A percentile compares a stretch with the other conserved stretches of the same genome.
phyloP scores from a whole-genome alignment of 345 rosid species.

The Eucalyptus sp. region DNA sequence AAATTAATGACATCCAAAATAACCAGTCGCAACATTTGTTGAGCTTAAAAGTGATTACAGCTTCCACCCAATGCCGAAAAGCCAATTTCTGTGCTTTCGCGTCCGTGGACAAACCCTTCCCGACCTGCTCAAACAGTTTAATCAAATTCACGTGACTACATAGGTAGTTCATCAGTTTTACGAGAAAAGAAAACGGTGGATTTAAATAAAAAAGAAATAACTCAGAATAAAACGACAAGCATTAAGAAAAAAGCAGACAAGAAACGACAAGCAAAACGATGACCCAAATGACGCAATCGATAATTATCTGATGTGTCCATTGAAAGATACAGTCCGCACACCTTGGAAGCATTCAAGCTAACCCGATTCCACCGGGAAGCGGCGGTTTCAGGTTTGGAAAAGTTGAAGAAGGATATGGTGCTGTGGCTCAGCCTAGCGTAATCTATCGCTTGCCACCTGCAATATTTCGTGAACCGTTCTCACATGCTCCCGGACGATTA shows the following conservation, averaged over 20 bases:
- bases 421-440: slow-evolving; percentile 22
- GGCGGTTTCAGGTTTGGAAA: slow-evolving; percentile 14
- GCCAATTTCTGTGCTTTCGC: slow-evolving; percentile 77
- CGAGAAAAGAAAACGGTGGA: background rate
- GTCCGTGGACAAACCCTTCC: slow-evolving; percentile 52
- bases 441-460: slow-evolving; percentile 23
- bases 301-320: background rate
- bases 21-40: background rate
- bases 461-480: background rate
- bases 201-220: background rate
- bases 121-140: slow-evolving; percentile 1
- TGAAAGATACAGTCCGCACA: background rate
- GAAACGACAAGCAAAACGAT: background rate
- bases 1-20: background rate
- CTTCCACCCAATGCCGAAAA: slow-evolving; percentile 90
- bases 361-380: slow-evolving; percentile 18
- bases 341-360: slow-evolving; percentile 21
- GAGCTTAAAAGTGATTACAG: slow-evolving; percentile 7
- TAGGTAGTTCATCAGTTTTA: background rate
- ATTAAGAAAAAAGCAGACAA: background rate
- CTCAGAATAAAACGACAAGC: background rate
- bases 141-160: background rate
- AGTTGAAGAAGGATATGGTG: slow-evolving; percentile 25
- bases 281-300: background rate
- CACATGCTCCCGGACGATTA: background rate